phyloP scores from a whole-genome alignment of 208 protist species.

The Leishmania mexicana region DNA sequence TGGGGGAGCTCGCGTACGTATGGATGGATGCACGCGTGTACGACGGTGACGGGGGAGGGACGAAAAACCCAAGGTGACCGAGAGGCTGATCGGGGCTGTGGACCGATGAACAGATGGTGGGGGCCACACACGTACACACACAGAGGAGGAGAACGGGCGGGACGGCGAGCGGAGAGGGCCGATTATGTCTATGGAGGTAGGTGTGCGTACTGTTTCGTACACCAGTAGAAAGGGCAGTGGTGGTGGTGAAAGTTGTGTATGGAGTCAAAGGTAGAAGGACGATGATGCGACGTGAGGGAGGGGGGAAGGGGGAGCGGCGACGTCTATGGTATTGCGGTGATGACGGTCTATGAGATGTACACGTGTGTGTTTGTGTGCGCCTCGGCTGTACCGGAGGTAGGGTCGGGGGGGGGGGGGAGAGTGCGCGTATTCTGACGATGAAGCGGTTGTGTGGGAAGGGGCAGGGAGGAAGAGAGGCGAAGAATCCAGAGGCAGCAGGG shows the following conservation, averaged over 20 bases:
- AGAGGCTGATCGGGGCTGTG: neutral
- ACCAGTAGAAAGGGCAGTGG: neutral
- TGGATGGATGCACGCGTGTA: neutral
- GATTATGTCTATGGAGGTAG: neutral
- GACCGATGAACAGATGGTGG: neutral
- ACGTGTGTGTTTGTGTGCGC: neutral
- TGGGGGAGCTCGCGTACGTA: neutral
- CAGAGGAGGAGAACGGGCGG: neutral
- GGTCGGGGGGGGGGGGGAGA: neutral
- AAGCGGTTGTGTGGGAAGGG: neutral
- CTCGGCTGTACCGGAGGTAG: neutral
- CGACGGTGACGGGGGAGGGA: neutral
- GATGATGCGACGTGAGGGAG: conserved; percentile 7
- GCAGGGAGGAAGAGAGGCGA: too few relatives aligned
- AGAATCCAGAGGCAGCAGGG: neutral
- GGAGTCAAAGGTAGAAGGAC: conserved; percentile 1
- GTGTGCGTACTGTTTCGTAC: neutral
- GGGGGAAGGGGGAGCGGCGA: neutral
- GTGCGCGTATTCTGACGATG: neutral
- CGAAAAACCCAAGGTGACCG: neutral
- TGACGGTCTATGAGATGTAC: neutral
- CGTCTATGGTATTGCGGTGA: neutral
- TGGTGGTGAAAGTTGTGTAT: neutral
- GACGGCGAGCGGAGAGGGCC: too few relatives aligned
- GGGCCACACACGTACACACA: neutral